Conservation (phyloP, 78 protist species). For the Guillardia theta region DNA sequence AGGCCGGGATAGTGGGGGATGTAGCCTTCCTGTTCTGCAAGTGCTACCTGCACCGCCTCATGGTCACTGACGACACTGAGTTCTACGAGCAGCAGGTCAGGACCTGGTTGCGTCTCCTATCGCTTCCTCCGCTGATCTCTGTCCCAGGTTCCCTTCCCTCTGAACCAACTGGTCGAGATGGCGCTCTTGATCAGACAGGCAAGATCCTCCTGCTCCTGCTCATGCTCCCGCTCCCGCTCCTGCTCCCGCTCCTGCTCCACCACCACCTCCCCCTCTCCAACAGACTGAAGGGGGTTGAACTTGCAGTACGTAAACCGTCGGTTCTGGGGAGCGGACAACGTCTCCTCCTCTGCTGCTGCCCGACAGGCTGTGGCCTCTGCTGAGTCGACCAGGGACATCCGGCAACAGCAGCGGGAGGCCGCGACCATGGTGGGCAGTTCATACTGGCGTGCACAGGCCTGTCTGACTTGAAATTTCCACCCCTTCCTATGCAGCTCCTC, state of each 20-base stretch:
- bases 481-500: too few relatives aligned
- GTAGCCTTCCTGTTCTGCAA: not conserved
- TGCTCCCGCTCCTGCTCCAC: not conserved
- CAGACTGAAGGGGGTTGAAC: not conserved
- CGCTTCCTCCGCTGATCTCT: not conserved
- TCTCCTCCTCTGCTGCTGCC: too few relatives aligned
- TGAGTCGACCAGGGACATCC: not conserved
- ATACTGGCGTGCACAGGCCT: too few relatives aligned
- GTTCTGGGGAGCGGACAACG: too few relatives aligned
- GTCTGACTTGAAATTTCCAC: too few relatives aligned
- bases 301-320: conserved; percentile 34
- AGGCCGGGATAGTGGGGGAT: not conserved
- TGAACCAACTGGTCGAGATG: not conserved
- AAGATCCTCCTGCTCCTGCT: not conserved
- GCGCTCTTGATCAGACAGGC: not conserved
- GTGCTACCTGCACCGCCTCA: not conserved
- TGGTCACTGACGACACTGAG: conserved; percentile 24
- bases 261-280: not conserved
- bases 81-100: not conserved
- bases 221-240: not conserved
- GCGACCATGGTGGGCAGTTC: too few relatives aligned
- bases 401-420: not conserved
- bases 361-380: too few relatives aligned
- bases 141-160: not conserved
- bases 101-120: not conserved